Evolutionary conservation across 768 basidiomycete genomes (phyloP).

Genomic region (Rhizopogon rudus): DNA sequence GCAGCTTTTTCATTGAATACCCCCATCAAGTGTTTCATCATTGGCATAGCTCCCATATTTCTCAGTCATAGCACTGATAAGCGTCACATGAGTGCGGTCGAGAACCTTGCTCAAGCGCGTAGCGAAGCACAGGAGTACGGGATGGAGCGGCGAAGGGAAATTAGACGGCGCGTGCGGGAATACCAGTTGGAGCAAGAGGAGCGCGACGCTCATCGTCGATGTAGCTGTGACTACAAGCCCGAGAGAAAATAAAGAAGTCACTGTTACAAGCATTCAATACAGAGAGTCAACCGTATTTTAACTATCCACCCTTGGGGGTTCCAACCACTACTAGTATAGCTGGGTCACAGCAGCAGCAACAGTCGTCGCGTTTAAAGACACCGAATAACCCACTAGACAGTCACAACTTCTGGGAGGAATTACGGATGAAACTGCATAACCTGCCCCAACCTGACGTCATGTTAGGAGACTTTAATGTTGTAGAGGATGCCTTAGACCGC

Average conservation of each 20-base stretch:
- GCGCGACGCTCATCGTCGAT: background rate
- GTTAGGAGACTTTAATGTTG: conserved; percentile 39
- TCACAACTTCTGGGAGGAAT: conserved; percentile 27
- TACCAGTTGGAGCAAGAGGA: background rate
- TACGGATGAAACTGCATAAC: too few species aligned
- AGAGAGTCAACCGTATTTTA: background rate
- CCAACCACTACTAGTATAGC: too few species aligned
- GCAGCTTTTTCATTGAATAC: background rate
- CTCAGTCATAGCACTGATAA: conserved; percentile 32
- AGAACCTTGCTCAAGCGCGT: conserved; percentile 56
- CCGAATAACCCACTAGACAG: conserved; percentile 21
- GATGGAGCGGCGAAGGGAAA: conserved; percentile 44
- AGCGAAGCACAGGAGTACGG: conserved; percentile 53
- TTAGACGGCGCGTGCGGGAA: conserved; percentile 45
- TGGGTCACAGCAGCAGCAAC: too few species aligned
- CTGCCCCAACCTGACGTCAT: conserved; percentile 29
- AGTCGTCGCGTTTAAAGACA: too few species aligned
- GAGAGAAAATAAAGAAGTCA: background rate
- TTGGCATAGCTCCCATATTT: conserved; percentile 40
- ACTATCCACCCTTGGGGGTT: too few species aligned
- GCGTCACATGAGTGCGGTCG: conserved; percentile 46
- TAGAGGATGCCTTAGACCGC: conserved; percentile 34
- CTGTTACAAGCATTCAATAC: background rate
- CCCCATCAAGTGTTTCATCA: conserved; percentile 34
- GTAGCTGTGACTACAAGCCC: background rate